Evolutionary conservation across 345 rosid genomes (phyloP).

Genomic region (Salix dunnii): DNA sequence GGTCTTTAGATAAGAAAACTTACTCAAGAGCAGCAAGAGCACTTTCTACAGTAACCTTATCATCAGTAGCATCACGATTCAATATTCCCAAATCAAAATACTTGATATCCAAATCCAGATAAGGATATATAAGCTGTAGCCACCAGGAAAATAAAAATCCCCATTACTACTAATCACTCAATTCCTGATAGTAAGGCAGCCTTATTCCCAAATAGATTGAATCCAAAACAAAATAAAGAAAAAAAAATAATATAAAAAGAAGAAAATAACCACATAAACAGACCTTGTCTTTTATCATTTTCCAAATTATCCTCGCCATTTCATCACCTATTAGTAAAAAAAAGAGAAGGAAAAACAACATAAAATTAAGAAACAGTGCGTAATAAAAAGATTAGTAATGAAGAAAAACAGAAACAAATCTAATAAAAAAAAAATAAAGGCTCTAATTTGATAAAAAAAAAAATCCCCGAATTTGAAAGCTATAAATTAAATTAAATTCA

Average conservation of each 20-base stretch:
- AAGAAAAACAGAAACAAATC: too few species aligned
- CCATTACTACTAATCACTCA: background rate
- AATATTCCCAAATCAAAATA: conserved; percentile 86
- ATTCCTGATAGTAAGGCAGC: background rate
- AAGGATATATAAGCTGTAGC: conserved; percentile 80
- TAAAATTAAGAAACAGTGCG: background rate
- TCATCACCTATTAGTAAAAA: conserved; percentile 65
- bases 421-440: too few species aligned
- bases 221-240: background rate
- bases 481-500: too few species aligned
- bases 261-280: conserved; percentile 4
- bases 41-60: conserved; percentile 75
- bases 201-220: background rate
- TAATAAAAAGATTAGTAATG: background rate
- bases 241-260: conserved; percentile 1
- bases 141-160: conserved; percentile 6
- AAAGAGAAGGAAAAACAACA: background rate
- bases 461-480: too few species aligned
- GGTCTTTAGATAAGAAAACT: conserved; percentile 17
- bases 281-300: conserved; percentile 82
- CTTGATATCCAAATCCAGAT: conserved; percentile 77
- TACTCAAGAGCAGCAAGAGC: conserved; percentile 87
- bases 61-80: conserved; percentile 88
- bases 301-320: conserved; percentile 93
- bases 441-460: too few species aligned